Evolutionary conservation across 2,329 filamentous ascomycete species (phyloP), one percentile per base, ranked within the genome.

Genomic region (Hymenoscyphus scutula): DNA sequence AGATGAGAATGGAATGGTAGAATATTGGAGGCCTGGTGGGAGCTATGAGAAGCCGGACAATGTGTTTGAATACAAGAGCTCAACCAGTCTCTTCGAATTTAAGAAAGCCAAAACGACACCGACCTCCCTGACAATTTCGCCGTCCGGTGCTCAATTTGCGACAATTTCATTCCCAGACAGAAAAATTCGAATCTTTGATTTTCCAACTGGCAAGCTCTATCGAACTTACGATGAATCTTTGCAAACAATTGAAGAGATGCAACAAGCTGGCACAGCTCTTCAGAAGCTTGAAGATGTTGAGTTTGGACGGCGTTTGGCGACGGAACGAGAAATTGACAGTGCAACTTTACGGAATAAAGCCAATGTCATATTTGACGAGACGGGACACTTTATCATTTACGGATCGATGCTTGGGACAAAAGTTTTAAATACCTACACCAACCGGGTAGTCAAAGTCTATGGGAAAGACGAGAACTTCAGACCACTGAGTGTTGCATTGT

Each of bases 161-260:
- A 89, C 92, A 0, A 88, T 95, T 69, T 99, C 95, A 0, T 88
- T 97, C 69, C 96, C 95, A 0, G 95, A 99, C 76, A 87, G 95
- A 62, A 96, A 96, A 76, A 86, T 99, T 56, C 89, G 95, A 29
- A 79, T 99, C 19, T 99, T 99, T 74, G 92, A 99, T 71, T 99
- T 99, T 72, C 84, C 87, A 1, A 88, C 91, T 0, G 95, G 87
- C 11, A 97, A 96, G 76, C 82, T 99, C 4, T 88, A 94, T 71
- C 87, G 94, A 41, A 95, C 91, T 1, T 99, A 99, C 72, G 96
- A 99, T 71, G 95, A 99, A 75, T 98, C 94, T 3, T 82, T 99
- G 11, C 82, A 89, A 62, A 95, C 91, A 1, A 87, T 96, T 53
- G 92, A 91, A 59, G 91, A 96, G 65, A 97, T 97, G 92, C 94